Evolutionary conservation across 108 stramenopile genomes (phyloP), one percentile per base, ranked within the genome.

Genomic region (Skeletonema marinoi): DNA sequence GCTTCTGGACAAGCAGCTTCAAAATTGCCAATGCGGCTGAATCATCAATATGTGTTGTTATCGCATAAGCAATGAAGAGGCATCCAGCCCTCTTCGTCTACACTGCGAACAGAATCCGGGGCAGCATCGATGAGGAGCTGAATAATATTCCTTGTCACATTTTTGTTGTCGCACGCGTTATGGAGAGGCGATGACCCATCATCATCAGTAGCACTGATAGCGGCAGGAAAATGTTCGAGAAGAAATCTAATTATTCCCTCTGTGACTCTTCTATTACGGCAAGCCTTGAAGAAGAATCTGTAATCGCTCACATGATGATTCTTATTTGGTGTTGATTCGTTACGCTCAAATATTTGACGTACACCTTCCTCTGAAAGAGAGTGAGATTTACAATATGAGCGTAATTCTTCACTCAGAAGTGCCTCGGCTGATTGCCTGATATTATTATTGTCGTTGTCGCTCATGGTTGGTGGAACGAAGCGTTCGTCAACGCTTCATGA

Each of bases 61-160:
- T 4, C 1, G 10, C 70, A 71, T 33, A 71, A 32, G 7, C 0
- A 11, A 39, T 60, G 70, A 3, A 71, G 36, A 59, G 70, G 70
- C 33, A 60, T 48, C 9, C 13, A 4, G 31, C 59, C 70, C 0
- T 19, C 0, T 5, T 51, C 10, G 32, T 71, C 59, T 3, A 25
- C 17, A n/a, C 38, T 32, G 0, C 10, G 9, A 32, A 59, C 13
- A 39, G 56, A 33, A 16, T 12, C 32, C 31, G 70, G 70, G 3
- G 32, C 56, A 1, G 38, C 35, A 71, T 60, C 56, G 9, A 71
- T 35, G n/a, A 71, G 70, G 31, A 71, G 33, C 31, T 60, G 70
- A 6, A 71, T 31, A 1, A 54, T 25, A 5, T 19, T 19, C 21
- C 29, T 35, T 54, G 48, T 39, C 3, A 60, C 25, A 38, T 58